Conservation (phyloP, 140 eudicot species). For the Flaveria floridana region DNA sequence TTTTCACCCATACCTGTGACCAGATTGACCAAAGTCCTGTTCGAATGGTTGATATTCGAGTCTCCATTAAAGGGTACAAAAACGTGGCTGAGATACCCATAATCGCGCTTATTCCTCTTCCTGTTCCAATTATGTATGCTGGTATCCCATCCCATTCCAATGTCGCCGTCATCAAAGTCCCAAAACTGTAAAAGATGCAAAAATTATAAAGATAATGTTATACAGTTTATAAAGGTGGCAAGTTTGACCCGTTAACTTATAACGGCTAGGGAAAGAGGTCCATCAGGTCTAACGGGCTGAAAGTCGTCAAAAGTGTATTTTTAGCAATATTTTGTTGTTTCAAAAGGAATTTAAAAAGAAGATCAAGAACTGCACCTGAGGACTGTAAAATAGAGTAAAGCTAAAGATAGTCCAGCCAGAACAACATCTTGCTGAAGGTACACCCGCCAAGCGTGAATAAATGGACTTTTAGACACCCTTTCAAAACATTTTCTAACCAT, state of each 20-base stretch:
- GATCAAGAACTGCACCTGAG: slow-evolving; percentile 55
- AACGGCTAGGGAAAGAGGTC: background rate
- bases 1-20: slow-evolving; percentile 67
- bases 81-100: slow-evolving; percentile 89
- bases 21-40: slow-evolving; percentile 95
- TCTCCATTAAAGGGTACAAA: slow-evolving; percentile 64
- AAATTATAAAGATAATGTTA: background rate
- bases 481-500: slow-evolving; percentile 26
- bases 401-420: slow-evolving; percentile 78
- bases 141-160: slow-evolving; percentile 91
- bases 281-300: background rate
- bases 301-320: background rate
- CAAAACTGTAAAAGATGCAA: slow-evolving; percentile 53
- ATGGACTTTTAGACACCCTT: slow-evolving; percentile 41
- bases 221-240: background rate
- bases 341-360: background rate
- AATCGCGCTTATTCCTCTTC: slow-evolving; percentile 76
- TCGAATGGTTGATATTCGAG: slow-evolving; percentile 67
- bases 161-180: slow-evolving; percentile 92
- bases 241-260: background rate
- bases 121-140: slow-evolving; percentile 70
- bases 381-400: slow-evolving; percentile 80
- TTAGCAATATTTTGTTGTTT: background rate
- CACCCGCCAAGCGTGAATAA: slow-evolving; percentile 66
- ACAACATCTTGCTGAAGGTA: slow-evolving; percentile 83